Evolutionary conservation across 148 eudicot genomes (phyloP).

Genomic region (Simmondsia chinensis): DNA sequence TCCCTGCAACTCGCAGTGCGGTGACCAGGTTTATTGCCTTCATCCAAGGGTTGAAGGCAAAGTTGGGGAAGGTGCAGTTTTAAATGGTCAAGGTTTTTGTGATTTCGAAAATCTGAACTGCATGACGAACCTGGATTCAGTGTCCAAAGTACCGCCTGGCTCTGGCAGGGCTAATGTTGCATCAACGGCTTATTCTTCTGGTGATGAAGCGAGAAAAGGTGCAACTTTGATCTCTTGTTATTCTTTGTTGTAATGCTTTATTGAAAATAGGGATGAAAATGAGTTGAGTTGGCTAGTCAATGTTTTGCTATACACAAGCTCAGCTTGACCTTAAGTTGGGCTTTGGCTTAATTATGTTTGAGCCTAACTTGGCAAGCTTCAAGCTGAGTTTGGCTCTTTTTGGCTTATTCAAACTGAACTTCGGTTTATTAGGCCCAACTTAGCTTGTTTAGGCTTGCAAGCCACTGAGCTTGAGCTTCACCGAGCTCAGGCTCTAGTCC

Average conservation of each 20-base stretch:
- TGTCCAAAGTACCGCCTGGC: conserved; percentile 25
- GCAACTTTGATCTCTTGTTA: conserved; percentile 1
- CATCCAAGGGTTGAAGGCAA: conserved; percentile 37
- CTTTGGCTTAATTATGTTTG: no score
- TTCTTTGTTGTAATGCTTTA: conserved; percentile 2
- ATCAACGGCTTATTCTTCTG: conserved; percentile 26
- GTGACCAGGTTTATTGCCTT: conserved; percentile 66
- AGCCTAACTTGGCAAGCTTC: no score
- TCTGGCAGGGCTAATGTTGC: conserved; percentile 41
- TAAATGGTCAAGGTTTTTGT: conserved; percentile 48
- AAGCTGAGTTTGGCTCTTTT: no score
- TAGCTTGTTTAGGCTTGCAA: no score
- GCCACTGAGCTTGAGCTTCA: no score
- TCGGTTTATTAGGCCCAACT: no score
- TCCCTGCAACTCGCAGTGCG: conserved; percentile 68
- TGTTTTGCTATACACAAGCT: no score
- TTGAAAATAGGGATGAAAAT: no score
- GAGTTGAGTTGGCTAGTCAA: no score
- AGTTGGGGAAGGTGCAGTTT: conserved; percentile 21
- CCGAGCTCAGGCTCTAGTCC: no score
- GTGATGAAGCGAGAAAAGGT: conserved; percentile 61
- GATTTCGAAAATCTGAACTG: conserved; percentile 66
- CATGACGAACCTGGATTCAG: conserved; percentile 42
- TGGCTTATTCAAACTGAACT: no score
- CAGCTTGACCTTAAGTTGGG: no score